phyloP scores from a whole-genome alignment of 1,139 yeast genomes.

The Blastobotrys indianensis region DNA sequence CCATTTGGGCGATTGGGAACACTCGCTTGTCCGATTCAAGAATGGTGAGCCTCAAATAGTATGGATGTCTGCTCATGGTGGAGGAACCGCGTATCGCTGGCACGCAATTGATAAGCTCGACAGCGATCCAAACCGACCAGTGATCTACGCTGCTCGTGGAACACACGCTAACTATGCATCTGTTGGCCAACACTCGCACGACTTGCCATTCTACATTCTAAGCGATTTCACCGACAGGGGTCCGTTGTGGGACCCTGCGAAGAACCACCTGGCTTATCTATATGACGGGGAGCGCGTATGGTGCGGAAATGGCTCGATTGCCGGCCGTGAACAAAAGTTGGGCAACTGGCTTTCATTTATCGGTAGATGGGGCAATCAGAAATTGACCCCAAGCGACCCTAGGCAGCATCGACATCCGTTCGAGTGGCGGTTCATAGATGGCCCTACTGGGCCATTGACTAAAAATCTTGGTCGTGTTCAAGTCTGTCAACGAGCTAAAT shows the following conservation, averaged over 20 bases:
- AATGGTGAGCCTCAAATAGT: conserved; percentile 77
- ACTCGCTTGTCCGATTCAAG: conserved; percentile 76
- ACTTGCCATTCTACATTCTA: conserved; percentile 82
- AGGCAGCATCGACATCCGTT: conserved; percentile 85
- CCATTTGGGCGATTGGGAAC: conserved; percentile 99
- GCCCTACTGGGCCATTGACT: conserved; percentile 83
- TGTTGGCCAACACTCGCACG: conserved; percentile 96
- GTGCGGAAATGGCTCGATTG: conserved; percentile 40
- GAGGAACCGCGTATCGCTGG: conserved; percentile 85
- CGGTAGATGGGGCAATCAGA: conserved; percentile 93
- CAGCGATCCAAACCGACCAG: conserved; percentile 47
- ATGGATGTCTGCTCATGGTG: conserved; percentile 99
- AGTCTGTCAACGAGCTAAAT: conserved; percentile 78
- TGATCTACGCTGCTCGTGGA: conserved; percentile 86
- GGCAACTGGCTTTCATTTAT: conserved; percentile 72
- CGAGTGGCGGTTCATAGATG: conserved; percentile 84
- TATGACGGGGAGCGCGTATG: conserved; percentile 52
- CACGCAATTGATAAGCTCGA: conserved; percentile 67
- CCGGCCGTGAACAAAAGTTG: conserved; percentile 56
- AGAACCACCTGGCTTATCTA: conserved; percentile 74
- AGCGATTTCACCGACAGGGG: conserved; percentile 95
- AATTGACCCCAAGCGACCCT: conserved; percentile 58
- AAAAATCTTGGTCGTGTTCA: conserved; percentile 64
- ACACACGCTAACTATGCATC: conserved; percentile 96
- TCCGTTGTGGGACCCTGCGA: conserved; percentile 87